phyloP scores from a whole-genome alignment of 2,329 filamentous ascomycete genomes.

The Fusarium pininemorale region DNA sequence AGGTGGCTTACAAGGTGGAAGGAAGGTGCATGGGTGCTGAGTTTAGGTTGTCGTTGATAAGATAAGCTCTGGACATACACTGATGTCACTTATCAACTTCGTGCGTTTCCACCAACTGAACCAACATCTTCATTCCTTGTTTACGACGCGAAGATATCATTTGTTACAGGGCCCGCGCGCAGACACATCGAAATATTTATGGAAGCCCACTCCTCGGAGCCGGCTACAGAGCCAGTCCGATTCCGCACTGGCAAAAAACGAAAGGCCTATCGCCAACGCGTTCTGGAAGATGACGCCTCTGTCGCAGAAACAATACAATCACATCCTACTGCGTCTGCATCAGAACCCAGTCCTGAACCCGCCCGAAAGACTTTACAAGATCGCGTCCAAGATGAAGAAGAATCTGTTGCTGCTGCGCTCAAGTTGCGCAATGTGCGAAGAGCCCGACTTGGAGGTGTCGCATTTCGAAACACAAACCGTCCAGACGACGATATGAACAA shows the following conservation, averaged over 20 bases:
- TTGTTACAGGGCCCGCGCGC: neutral
- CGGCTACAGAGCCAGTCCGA: conserved; percentile 50
- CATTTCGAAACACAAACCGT: conserved; percentile 56
- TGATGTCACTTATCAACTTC: conserved; percentile 27
- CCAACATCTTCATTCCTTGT: neutral
- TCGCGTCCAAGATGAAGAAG: conserved; percentile 45
- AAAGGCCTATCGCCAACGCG: conserved; percentile 66
- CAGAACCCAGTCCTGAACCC: conserved; percentile 1
- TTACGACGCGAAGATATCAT: neutral
- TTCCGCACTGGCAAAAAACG: conserved; percentile 69
- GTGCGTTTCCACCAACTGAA: neutral
- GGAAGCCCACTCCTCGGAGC: conserved; percentile 28
- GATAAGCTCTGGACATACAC: conserved; percentile 17
- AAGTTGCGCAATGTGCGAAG: conserved; percentile 63
- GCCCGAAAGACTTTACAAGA: conserved; percentile 7
- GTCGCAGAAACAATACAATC: conserved; percentile 1
- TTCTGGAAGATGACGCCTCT: conserved; percentile 44
- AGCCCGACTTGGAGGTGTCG: conserved; percentile 63
- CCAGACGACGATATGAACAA: conserved; percentile 33
- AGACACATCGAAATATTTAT: neutral
- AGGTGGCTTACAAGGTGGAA: neutral
- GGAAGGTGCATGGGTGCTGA: neutral
- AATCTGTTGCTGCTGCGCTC: conserved; percentile 58
- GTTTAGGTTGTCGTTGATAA: conserved; percentile 17
- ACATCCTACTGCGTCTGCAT: conserved; percentile 4